Base-by-base conservation (phyloP, 805 yeast species). In the Candida verbasci region DNA sequence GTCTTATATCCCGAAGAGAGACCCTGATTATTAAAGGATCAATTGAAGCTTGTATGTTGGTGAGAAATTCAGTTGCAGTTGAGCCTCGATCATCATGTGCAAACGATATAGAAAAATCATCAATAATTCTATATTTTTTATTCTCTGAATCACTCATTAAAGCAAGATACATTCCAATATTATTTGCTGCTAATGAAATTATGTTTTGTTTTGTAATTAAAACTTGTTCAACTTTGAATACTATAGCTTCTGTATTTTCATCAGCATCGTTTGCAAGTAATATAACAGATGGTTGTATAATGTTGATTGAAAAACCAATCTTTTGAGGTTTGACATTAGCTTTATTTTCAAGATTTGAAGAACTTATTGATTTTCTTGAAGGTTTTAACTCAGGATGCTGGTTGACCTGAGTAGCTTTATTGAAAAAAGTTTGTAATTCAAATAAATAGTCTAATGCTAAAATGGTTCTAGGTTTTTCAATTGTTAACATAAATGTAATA, bases 401-500 rank as follows among this genome's bases (percentile, higher is more conserved):
- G 21, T 45, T 55, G 12, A 41, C 47, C 22, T 55, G 59, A 17
- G 73, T 45, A 0, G 78, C 85, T 29, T 64, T 65, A 38, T 74
- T 80, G n/a, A 67, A 55, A 53, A 82, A 89, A 0, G 64, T 53
- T 44, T 84, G 84, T 46, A 93, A 50, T 2, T 93, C 86, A 56
- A 89, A 76, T 24, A 91, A 51, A 56, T 86, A 89, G 52, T 89
- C 97, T 46, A 93, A 62, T 0, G 97, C 96, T 20, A 93, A 55
- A 33, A 93, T 79, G 9, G 83, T 72, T 39, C 74, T 76, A 0
- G 97, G 97, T 43, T 82, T 83, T 41, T 86, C 95, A 9, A 91
- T 72, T 0, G 87, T 77, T 4, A 83, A 52, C 50, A 80, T 70
- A 0, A 61, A 49, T 15, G 76, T 72, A 4, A 76, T 66, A 24